Evolutionary conservation across 73 alveolate genomes (phyloP).

Genomic region (Urostyla sp.): DNA sequence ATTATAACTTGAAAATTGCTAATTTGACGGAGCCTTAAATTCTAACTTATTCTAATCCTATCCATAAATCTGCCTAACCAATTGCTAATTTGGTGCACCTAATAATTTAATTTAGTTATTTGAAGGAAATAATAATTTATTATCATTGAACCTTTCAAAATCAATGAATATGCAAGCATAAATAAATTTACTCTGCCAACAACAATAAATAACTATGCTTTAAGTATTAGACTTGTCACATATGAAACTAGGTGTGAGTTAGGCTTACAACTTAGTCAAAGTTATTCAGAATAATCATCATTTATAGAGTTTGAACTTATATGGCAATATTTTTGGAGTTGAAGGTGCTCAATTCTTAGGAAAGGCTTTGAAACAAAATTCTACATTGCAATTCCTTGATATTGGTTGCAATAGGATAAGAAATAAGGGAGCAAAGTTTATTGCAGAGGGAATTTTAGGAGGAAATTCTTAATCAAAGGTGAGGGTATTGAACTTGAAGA

Average conservation of each 20-base stretch:
- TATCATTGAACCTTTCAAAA: too few species aligned
- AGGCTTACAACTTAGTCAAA: not conserved
- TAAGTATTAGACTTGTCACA: not conserved
- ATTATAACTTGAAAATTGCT: too few species aligned
- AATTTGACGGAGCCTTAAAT: too few species aligned
- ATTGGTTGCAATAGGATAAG: conserved; percentile 85
- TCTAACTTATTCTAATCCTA: too few species aligned
- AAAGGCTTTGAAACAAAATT: conserved; percentile 72
- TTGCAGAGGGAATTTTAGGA: conserved; percentile 66
- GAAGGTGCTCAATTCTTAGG: conserved; percentile 86
- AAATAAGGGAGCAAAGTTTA: conserved; percentile 80
- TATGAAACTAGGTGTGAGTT: conserved; percentile 18
- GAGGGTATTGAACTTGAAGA: not conserved
- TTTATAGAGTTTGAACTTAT: conserved; percentile 55
- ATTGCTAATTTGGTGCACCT: too few species aligned
- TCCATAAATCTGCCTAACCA: too few species aligned
- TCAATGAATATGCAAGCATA: too few species aligned
- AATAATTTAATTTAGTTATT: too few species aligned
- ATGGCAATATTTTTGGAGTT: conserved; percentile 76
- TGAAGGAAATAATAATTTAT: too few species aligned
- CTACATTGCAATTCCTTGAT: conserved; percentile 73
- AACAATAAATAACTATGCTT: too few species aligned
- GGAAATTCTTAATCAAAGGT: not conserved
- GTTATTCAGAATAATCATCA: not conserved
- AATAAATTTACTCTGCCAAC: too few species aligned